phyloP scores from a whole-genome alignment of 2,329 filamentous ascomycete genomes.

The Colletotrichum musicola region DNA sequence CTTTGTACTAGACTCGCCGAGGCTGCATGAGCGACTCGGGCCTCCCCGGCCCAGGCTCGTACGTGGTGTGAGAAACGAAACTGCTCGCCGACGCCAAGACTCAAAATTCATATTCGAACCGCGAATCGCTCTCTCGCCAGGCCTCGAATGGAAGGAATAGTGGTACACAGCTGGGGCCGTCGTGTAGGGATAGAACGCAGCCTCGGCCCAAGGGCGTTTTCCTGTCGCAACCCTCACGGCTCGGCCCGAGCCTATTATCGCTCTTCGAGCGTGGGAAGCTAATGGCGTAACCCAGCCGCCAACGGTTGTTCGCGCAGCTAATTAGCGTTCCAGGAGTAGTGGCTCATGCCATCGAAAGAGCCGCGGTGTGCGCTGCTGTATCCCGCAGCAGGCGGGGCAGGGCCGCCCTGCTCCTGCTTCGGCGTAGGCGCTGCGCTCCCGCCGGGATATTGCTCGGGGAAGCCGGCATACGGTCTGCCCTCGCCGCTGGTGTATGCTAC shows the following conservation, averaged over 20 bases:
- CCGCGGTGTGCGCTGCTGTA: constrained; percentile 56
- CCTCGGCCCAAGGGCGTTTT: constrained; percentile 19
- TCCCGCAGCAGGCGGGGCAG: constrained; percentile 52
- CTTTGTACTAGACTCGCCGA: neutral
- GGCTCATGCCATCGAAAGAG: constrained; percentile 64
- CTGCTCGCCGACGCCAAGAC: constrained; percentile 13
- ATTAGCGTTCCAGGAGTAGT: constrained; percentile 70
- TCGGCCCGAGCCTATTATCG: constrained; percentile 27
- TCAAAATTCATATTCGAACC: constrained; percentile 25
- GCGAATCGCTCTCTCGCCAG: constrained; percentile 21
- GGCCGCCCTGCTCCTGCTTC: constrained; percentile 47
- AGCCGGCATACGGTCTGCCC: constrained; percentile 60
- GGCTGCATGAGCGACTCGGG: neutral
- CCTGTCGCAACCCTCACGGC: neutral
- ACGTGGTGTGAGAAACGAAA: constrained; percentile 23
- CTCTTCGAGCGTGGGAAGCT: neutral
- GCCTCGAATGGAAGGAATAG: constrained; percentile 30
- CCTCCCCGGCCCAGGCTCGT: neutral
- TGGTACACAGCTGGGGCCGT: constrained; percentile 28
- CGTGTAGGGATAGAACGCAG: constrained; percentile 9
- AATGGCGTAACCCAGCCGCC: constrained; percentile 23
- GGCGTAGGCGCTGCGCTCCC: constrained; percentile 48
- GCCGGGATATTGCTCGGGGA: constrained; percentile 62
- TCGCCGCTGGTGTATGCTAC: constrained; percentile 61
- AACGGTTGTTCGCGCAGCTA: constrained; percentile 42